Conservation (phyloP, 805 yeast species). For the Blastobotrys parvus region DNA sequence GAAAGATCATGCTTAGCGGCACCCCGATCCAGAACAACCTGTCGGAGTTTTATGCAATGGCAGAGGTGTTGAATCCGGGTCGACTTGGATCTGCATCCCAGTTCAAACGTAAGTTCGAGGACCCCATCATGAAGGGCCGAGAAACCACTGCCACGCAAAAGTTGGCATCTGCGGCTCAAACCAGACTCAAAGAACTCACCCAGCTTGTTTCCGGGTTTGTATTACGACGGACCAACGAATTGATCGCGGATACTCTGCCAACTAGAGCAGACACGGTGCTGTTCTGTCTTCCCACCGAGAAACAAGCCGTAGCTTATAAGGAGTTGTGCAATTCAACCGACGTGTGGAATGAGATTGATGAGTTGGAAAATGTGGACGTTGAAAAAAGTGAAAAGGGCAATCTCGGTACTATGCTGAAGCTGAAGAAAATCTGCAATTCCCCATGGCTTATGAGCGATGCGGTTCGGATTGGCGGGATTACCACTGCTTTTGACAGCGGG, state of each 20-base stretch:
- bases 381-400: conserved; percentile 26
- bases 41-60: conserved; percentile 68
- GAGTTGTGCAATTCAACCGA: conserved; percentile 35
- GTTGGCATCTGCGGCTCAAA: conserved; percentile 49
- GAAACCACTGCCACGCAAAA: conserved; percentile 49
- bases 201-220: conserved; percentile 57
- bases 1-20: conserved; percentile 67
- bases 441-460: conserved; percentile 57
- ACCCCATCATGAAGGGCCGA: conserved; percentile 66
- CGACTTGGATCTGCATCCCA: conserved; percentile 53
- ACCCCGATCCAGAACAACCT: conserved; percentile 94
- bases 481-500: conserved; percentile 32
- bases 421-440: conserved; percentile 78
- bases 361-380: conserved; percentile 5
- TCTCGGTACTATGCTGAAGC: conserved; percentile 59
- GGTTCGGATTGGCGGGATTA: conserved; percentile 8
- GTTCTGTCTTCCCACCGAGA: conserved; percentile 65
- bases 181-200: conserved; percentile 54
- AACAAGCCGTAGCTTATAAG: conserved; percentile 50
- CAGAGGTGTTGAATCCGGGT: conserved; percentile 80
- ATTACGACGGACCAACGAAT: conserved; percentile 60
- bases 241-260: conserved; percentile 51
- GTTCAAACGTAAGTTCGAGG: conserved; percentile 43
- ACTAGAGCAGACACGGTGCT: conserved; percentile 67
- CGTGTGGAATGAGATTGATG: conserved; percentile 22